Conservation (phyloP, 2,329 filamentous ascomycete species). For the Fusarium ramigenum region DNA sequence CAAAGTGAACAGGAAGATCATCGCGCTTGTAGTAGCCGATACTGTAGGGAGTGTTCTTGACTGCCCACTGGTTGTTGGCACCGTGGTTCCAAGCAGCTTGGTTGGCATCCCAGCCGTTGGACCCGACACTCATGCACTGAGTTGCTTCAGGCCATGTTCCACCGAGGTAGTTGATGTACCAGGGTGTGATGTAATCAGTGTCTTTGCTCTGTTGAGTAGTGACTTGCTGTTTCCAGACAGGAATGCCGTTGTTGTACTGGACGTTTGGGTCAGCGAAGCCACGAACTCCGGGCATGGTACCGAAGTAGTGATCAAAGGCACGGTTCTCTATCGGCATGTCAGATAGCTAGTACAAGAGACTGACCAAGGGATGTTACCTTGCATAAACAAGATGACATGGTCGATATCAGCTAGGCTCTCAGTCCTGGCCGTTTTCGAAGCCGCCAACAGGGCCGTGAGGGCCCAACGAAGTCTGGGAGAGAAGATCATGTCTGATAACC, state of each 20-base stretch:
- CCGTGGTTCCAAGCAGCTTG: conserved; percentile 61
- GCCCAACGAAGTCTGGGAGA: background rate
- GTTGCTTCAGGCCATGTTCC: conserved; percentile 60
- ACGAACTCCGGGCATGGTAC: conserved; percentile 13
- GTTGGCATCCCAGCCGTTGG: conserved; percentile 62
- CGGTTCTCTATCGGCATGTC: background rate
- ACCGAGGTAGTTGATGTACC: conserved; percentile 64
- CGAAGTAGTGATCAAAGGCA: conserved; percentile 18
- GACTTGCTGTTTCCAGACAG: conserved; percentile 6
- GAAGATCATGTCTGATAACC: background rate
- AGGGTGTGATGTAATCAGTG: conserved; percentile 44
- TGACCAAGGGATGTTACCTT: background rate
- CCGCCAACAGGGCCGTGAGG: background rate
- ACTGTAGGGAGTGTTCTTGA: conserved; percentile 43
- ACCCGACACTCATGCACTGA: conserved; percentile 63
- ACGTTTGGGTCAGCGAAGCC: conserved; percentile 16
- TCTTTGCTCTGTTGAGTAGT: background rate
- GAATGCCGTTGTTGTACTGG: background rate
- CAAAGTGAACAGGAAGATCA: conserved; percentile 4
- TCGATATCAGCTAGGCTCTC: conserved; percentile 7
- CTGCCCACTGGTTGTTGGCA: conserved; percentile 63
- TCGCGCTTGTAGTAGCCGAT: conserved; percentile 2
- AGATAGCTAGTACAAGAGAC: background rate
- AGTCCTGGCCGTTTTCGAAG: background rate
- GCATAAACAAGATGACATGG: conserved; percentile 12